phyloP scores from a whole-genome alignment of 1,284 basidiomycete species.

The Marasmius oreades region DNA sequence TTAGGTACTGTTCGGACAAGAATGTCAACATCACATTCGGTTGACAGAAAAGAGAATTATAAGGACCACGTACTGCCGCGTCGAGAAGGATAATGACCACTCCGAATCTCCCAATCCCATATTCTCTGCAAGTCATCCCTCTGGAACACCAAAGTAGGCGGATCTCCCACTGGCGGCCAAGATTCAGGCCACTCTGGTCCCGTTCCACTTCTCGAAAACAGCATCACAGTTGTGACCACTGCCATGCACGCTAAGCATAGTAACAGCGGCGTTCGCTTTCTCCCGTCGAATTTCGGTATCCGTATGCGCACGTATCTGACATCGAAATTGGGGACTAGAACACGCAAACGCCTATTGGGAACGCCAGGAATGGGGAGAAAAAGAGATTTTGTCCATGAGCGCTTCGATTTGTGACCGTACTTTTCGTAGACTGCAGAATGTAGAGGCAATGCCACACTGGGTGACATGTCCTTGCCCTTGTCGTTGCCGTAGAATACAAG shows the following conservation, averaged over 20 bases:
- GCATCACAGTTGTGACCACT: slow-evolving; percentile 38
- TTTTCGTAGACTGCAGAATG: slow-evolving; percentile 17
- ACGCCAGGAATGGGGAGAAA: slow-evolving; percentile 47
- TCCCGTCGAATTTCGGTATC: slow-evolving; percentile 26
- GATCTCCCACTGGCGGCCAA: slow-evolving; percentile 47
- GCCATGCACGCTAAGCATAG: slow-evolving; percentile 37
- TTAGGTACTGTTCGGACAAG: slow-evolving; percentile 44
- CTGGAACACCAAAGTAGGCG: slow-evolving; percentile 61
- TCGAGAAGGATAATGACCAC: slow-evolving; percentile 68
- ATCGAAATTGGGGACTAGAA: slow-evolving; percentile 52
- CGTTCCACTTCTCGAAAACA: slow-evolving; percentile 37
- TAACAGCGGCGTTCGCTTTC: slow-evolving; percentile 38
- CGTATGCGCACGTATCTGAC: slow-evolving; percentile 37
- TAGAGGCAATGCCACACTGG: slow-evolving; percentile 11
- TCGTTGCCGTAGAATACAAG: slow-evolving; percentile 2
- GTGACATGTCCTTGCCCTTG: slow-evolving; percentile 5
- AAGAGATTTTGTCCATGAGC: slow-evolving; percentile 39
- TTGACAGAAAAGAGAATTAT: slow-evolving; percentile 1
- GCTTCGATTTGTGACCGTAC: slow-evolving; percentile 14
- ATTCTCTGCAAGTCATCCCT: slow-evolving; percentile 63
- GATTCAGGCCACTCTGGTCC: slow-evolving; percentile 33
- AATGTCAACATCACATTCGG: not conserved
- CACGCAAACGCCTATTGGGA: slow-evolving; percentile 39
- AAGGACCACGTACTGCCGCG: slow-evolving; percentile 44
- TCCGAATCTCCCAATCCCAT: slow-evolving; percentile 77